A percentile compares a stretch with the other conserved stretches of the same genome.
These are phyloP conservation scores for Starmerella riodocensis DNA, from an alignment of 805 yeast genomes.

Conservation along the genomic window DNA sequence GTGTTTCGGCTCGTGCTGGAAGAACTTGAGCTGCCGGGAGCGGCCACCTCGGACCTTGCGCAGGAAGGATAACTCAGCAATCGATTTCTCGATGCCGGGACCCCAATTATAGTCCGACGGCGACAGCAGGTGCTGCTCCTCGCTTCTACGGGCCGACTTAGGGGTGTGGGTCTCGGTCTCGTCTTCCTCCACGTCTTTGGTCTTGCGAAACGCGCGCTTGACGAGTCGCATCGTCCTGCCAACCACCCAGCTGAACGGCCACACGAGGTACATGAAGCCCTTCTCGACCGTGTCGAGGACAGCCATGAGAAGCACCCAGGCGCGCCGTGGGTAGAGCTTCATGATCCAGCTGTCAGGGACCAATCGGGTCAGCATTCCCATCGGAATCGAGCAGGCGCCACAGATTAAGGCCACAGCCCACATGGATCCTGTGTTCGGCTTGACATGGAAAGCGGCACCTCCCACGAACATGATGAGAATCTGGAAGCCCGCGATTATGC, in stretches of 20 bases:
- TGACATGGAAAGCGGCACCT: slow-evolving; percentile 83
- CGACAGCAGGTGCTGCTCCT: slow-evolving; percentile 1
- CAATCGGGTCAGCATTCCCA: slow-evolving; percentile 61
- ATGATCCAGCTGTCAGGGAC: slow-evolving; percentile 71
- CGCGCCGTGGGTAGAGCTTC: slow-evolving; percentile 48
- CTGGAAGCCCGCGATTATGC: slow-evolving; percentile 71
- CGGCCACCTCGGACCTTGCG: slow-evolving; percentile 32
- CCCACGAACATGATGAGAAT: slow-evolving; percentile 90
- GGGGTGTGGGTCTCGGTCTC: slow-evolving; percentile 14
- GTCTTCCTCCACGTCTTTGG: slow-evolving; percentile 18
- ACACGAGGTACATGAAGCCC: slow-evolving; percentile 22
- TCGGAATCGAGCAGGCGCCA: slow-evolving; percentile 71
- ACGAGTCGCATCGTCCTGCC: slow-evolving; percentile 3
- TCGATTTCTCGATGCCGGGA: slow-evolving; percentile 31
- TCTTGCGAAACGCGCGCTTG: slow-evolving; percentile 16
- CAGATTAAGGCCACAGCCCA: slow-evolving; percentile 82
- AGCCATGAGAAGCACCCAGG: slow-evolving; percentile 30
- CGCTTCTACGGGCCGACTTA: slow-evolving; percentile 2
- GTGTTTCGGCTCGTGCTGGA: not conserved
- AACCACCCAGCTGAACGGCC: slow-evolving; percentile 18
- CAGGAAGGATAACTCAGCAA: slow-evolving; percentile 28
- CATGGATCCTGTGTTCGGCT: slow-evolving; percentile 65
- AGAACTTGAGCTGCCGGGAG: slow-evolving; percentile 18
- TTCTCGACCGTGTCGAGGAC: slow-evolving; percentile 13
- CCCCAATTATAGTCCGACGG: slow-evolving; percentile 27